Percentiles rank a stretch among this genome's conserved stretches.
These are phyloP conservation scores for Entonaema liquescens DNA, from an alignment of 495 filamentous ascomycete species.

Conservation along the genomic window DNA sequence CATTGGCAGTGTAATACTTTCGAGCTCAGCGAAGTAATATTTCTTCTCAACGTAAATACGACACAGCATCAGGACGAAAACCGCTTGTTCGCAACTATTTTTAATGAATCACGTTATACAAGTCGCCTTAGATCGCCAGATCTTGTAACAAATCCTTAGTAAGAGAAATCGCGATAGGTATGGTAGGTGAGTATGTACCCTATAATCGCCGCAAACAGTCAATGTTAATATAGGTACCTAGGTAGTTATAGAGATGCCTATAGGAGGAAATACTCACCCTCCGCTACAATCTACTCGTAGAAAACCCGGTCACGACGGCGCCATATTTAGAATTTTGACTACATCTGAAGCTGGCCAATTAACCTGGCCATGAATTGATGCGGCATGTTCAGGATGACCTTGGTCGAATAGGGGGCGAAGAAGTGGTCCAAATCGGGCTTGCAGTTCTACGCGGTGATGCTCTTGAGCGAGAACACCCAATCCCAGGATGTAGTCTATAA, in stretches of 20 bases:
- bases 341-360: no score
- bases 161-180: no score
- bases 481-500: constrained; percentile 30
- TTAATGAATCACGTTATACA: neutral
- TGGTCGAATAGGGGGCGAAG: neutral
- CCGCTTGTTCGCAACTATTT: neutral
- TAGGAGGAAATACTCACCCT: no score
- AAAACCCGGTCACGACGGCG: no score
- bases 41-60: neutral
- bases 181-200: no score
- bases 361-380: no score
- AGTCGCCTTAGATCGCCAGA: neutral
- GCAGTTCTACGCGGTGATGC: neutral
- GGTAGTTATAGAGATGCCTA: no score
- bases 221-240: no score
- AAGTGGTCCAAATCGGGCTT: neutral
- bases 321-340: no score
- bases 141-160: no score
- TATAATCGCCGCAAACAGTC: no score
- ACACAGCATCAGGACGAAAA: neutral
- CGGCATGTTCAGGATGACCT: neutral
- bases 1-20: neutral
- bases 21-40: neutral
- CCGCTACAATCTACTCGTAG: no score
- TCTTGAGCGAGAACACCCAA: constrained; percentile 6